These are phyloP conservation scores for Davidsoniella eucalypti DNA, from an alignment of 2,329 filamentous ascomycete genomes.

Conservation along the genomic window DNA sequence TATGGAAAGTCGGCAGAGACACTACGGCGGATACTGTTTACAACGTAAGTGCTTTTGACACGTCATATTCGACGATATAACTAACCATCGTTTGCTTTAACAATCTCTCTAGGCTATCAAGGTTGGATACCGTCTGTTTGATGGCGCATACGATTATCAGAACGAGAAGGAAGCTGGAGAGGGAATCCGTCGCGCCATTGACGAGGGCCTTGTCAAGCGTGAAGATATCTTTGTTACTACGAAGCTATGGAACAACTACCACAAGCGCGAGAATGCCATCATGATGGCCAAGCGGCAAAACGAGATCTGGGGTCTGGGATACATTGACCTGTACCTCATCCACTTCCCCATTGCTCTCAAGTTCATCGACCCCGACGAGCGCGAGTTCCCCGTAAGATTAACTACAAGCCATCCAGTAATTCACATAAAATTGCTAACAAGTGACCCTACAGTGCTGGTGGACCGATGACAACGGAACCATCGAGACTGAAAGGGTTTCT, in stretches of 20 bases:
- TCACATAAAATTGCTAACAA: neutral
- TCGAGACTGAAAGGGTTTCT: slow-evolving; percentile 34
- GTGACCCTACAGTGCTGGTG: slow-evolving; percentile 5
- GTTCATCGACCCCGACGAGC: slow-evolving; percentile 63
- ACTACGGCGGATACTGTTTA: slow-evolving; percentile 65
- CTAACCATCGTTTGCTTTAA: neutral
- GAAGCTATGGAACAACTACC: slow-evolving; percentile 89
- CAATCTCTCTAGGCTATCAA: slow-evolving; percentile 33
- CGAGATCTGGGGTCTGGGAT: slow-evolving; percentile 68
- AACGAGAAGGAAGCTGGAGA: slow-evolving; percentile 67
- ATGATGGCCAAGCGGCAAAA: slow-evolving; percentile 63
- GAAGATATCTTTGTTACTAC: slow-evolving; percentile 83
- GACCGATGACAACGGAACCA: slow-evolving; percentile 9
- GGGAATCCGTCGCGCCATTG: slow-evolving; percentile 62
- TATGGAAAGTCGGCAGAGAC: slow-evolving; percentile 70
- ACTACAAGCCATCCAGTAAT: slow-evolving; percentile 32
- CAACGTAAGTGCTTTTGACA: slow-evolving; percentile 25
- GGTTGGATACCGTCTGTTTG: slow-evolving; percentile 42
- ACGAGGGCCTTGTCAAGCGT: slow-evolving; percentile 47
- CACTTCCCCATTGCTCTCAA: slow-evolving; percentile 81
- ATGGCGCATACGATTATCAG: slow-evolving; percentile 56
- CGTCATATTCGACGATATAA: neutral
- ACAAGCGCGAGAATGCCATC: slow-evolving; percentile 61
- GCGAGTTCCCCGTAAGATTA: slow-evolving; percentile 61
- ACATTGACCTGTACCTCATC: slow-evolving; percentile 79